Percentiles rank a stretch among this genome's conserved stretches.
Conservation (phyloP, 352 stramenopile genomes). For the Globisporangium takayamanum region DNA sequence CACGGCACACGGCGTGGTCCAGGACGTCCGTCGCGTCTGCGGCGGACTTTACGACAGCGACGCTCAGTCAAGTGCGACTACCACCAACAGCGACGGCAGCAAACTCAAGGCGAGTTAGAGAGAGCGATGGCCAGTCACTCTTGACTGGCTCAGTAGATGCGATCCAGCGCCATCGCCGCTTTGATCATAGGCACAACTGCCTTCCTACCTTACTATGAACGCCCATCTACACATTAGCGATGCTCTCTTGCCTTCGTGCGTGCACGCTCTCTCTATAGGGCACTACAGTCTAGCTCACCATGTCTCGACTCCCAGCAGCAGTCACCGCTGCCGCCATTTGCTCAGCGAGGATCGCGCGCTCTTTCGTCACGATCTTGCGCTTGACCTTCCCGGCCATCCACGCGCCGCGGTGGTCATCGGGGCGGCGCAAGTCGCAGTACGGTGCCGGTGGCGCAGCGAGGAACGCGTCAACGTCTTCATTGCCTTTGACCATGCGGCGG, state of each 20-base stretch:
- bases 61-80: not conserved
- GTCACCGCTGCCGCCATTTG: not conserved
- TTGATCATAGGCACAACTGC: too few relatives aligned
- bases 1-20: slow-evolving; percentile 22
- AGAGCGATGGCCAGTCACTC: not conserved
- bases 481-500: slow-evolving; percentile 23
- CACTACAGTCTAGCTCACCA: not conserved
- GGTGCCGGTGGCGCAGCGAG: slow-evolving; percentile 14
- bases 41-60: slow-evolving; percentile 1
- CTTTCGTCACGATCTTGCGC: slow-evolving; percentile 17
- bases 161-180: too few relatives aligned
- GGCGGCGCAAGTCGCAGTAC: slow-evolving; percentile 23
- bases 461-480: slow-evolving; percentile 17
- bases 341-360: slow-evolving; percentile 11
- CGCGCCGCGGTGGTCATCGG: slow-evolving; percentile 25
- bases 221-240: too few relatives aligned
- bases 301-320: too few relatives aligned
- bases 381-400: slow-evolving; percentile 31
- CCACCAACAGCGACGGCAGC: not conserved
- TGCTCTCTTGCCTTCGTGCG: not conserved
- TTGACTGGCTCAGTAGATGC: too few relatives aligned
- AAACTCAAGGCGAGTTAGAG: slow-evolving; percentile 4
- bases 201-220: not conserved
- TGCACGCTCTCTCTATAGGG: not conserved
- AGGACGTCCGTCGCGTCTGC: slow-evolving; percentile 7